Conservation (phyloP, 257 asterid species). For the Echites panduratus region DNA sequence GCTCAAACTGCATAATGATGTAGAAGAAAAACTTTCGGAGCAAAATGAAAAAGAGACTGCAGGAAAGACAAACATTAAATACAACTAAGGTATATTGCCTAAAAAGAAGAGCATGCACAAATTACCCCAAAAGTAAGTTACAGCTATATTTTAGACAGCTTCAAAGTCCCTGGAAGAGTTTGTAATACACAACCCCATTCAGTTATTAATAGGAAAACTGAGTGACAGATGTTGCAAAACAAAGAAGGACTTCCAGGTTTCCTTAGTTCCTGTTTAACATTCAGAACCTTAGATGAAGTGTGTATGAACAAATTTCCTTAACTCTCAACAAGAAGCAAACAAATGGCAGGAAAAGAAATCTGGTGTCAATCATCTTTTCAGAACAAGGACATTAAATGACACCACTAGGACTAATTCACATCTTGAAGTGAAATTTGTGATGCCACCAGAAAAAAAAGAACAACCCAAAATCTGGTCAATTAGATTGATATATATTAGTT, state of each 20-base stretch:
- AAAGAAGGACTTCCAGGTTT: neutral
- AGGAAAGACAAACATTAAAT: neutral
- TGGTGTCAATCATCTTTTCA: neutral
- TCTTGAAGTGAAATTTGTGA: neutral
- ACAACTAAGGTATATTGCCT: neutral
- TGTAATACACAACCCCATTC: neutral
- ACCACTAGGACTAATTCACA: neutral
- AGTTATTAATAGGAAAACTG: neutral
- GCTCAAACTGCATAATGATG: neutral
- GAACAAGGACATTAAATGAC: neutral
- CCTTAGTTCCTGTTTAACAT: neutral
- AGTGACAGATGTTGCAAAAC: neutral
- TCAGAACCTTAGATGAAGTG: neutral
- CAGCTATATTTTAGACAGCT: neutral
- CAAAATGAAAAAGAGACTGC: neutral
- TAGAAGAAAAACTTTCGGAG: neutral
- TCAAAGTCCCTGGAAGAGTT: neutral
- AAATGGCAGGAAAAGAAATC: neutral
- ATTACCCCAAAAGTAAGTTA: neutral
- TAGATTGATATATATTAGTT: neutral
- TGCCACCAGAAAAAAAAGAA: neutral
- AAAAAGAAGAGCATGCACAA: neutral
- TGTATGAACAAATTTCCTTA: neutral
- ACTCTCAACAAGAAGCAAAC: neutral
- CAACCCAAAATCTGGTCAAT: neutral